Evolutionary conservation across 1,139 yeast species (phyloP).

Genomic region (Yamadazyma dushanensis): DNA sequence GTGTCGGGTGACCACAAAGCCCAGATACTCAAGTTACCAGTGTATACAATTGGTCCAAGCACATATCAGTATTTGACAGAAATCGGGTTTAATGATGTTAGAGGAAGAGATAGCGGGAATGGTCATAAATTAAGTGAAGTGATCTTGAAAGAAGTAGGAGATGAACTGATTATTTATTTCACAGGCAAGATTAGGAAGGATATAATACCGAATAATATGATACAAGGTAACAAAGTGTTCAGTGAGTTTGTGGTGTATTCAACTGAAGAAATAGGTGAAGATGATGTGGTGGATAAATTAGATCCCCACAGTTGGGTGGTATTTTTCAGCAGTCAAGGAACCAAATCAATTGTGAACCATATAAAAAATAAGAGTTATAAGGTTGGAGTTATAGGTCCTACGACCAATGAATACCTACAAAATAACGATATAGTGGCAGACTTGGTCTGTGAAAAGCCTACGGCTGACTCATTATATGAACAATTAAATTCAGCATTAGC

Average conservation of each 20-base stretch:
- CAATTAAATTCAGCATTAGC: constrained; percentile 23
- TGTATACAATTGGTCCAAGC: constrained; percentile 92
- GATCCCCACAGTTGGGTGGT: constrained; percentile 64
- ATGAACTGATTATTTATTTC: constrained; percentile 56
- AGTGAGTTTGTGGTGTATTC: constrained; percentile 68
- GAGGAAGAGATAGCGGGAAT: constrained; percentile 79
- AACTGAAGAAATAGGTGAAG: constrained; percentile 35
- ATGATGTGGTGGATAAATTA: constrained; percentile 44
- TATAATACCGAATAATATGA: constrained; percentile 67
- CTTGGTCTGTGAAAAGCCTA: constrained; percentile 72
- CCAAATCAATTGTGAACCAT: constrained; percentile 56
- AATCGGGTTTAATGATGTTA: constrained; percentile 65
- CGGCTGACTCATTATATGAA: constrained; percentile 56
- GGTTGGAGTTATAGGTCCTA: constrained; percentile 90
- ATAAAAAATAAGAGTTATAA: constrained; percentile 30
- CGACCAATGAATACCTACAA: constrained; percentile 68
- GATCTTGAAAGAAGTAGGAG: constrained; percentile 46
- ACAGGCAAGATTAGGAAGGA: constrained; percentile 88
- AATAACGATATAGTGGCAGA: constrained; percentile 55
- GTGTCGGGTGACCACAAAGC: constrained; percentile 13
- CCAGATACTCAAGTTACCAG: constrained; percentile 37
- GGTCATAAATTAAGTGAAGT: constrained; percentile 69
- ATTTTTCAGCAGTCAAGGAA: constrained; percentile 91
- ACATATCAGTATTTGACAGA: constrained; percentile 60
- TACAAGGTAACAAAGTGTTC: constrained; percentile 45